Evolutionary conservation across 768 basidiomycete genomes (phyloP).

Genomic region (Tylopilus vinaceipallidus): DNA sequence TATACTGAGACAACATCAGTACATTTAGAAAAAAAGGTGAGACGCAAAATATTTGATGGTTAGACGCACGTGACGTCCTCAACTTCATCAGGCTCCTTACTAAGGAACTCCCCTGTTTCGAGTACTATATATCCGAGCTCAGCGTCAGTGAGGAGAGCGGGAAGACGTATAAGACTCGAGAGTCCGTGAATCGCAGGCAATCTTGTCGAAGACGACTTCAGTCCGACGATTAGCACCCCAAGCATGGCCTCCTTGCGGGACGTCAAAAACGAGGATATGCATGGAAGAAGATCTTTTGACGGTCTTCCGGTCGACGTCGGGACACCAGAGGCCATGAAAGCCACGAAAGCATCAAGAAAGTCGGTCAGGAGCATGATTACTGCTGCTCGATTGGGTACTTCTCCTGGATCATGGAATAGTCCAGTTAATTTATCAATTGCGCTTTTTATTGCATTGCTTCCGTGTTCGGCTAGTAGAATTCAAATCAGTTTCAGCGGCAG

Average conservation of each 20-base stretch:
- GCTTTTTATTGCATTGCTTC: conserved; percentile 63
- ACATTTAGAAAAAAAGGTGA: neutral
- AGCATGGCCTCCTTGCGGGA: conserved; percentile 78
- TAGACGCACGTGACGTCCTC: conserved; percentile 49
- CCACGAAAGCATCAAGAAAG: conserved; percentile 48
- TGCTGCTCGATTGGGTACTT: conserved; percentile 62
- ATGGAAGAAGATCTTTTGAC: conserved; percentile 30
- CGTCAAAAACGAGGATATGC: conserved; percentile 39
- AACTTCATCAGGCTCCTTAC: conserved; percentile 44
- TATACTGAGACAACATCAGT: conserved; percentile 40
- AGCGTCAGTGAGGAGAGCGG: conserved; percentile 58
- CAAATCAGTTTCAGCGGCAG: conserved; percentile 1
- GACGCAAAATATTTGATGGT: neutral
- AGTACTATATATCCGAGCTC: conserved; percentile 82
- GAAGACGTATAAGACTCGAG: conserved; percentile 62
- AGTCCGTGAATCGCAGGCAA: conserved; percentile 64
- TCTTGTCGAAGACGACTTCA: conserved; percentile 50
- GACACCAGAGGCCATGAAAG: neutral
- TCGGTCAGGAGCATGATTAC: conserved; percentile 68
- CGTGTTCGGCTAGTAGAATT: conserved; percentile 56
- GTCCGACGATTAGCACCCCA: conserved; percentile 57
- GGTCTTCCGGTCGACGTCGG: neutral
- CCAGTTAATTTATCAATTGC: conserved; percentile 73
- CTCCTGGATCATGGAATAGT: conserved; percentile 71
- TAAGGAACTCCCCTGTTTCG: conserved; percentile 66